Base-by-base conservation (phyloP, 2,329 filamentous ascomycete genomes). In the Raffaelea ambrosiae region DNA sequence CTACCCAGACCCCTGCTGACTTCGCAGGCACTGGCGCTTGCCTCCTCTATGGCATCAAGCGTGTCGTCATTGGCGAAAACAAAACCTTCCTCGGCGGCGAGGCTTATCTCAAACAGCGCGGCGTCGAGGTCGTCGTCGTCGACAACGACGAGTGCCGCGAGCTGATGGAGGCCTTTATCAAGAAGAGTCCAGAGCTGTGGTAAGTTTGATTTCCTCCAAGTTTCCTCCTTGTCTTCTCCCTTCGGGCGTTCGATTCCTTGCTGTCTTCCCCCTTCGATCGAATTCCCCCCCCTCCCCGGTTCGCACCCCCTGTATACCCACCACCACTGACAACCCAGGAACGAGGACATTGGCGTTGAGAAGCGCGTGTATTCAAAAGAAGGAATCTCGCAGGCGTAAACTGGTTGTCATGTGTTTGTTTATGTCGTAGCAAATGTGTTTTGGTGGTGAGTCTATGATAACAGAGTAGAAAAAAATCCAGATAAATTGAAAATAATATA, bases 41-140 rank as follows among this genome's bases (percentile, higher is more conserved):
- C 58, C 68, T 90, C 51, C 72, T 89, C 51, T 90, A 88, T 70
- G 84, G 84, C 58, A 76, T 90, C 49, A 72, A 75, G 42, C 75
- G 85, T 20, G 84, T 89, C 3, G 84, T 90, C 26, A 78, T 90
- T 55, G 86, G 83, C 43, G 86, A 90, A 68, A 88, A 89, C 66
- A 77, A 77, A 59, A 88, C 76, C 19, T 89, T 86, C 55, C 60
- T 86, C 11, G 85, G 85, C 26, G 84, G 83, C 16, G 86, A 90
- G 64, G 75, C 79, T 29, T 83, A 87, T 58, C 69, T 90, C 36
- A 74, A 75, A 62, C 70, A 75, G 55, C 74, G 78, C 49, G 84
- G 85, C 20, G 76, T 88, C 57, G 82, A 88, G 58, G 81, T 90
- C 3, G 69, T 88, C n/a, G 82, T 87, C 29, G 57, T 88, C 50